These are phyloP conservation scores for Ramaria sp. DNA, from an alignment of 768 basidiomycete species.

Conservation along the genomic window DNA sequence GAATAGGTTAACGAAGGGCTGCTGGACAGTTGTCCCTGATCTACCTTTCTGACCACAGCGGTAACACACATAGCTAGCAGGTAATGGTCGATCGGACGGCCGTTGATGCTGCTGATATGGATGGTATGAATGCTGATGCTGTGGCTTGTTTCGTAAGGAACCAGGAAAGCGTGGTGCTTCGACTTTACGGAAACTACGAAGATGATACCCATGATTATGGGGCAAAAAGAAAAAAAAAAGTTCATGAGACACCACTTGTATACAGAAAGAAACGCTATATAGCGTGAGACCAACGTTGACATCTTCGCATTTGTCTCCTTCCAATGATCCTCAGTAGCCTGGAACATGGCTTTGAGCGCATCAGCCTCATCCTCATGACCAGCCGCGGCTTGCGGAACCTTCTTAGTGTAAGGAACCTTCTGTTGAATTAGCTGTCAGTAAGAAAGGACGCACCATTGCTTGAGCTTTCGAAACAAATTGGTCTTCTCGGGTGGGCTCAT, in stretches of 20 bases:
- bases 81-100: slow-evolving; percentile 65
- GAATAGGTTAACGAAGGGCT: not conserved
- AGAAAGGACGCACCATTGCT: slow-evolving; percentile 14
- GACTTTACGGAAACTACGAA: slow-evolving; percentile 17
- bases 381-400: slow-evolving; percentile 17
- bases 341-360: slow-evolving; percentile 98
- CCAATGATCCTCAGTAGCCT: slow-evolving; percentile 90
- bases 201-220: slow-evolving; percentile 36
- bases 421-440: not conserved
- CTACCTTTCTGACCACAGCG: slow-evolving; percentile 94
- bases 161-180: slow-evolving; percentile 8
- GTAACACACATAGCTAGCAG: slow-evolving; percentile 95
- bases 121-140: slow-evolving; percentile 12
- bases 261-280: slow-evolving; percentile 48
- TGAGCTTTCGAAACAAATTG: not conserved
- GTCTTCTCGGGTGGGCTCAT: slow-evolving; percentile 45
- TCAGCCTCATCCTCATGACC: slow-evolving; percentile 71
- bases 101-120: slow-evolving; percentile 41
- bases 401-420: slow-evolving; percentile 4
- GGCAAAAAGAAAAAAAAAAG: slow-evolving; percentile 28
- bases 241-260: slow-evolving; percentile 65
- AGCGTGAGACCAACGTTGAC: slow-evolving; percentile 87
- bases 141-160: slow-evolving; percentile 2
- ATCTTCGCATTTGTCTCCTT: slow-evolving; percentile 99
- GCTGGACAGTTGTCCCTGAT: not conserved